phyloP scores from a whole-genome alignment of 1,284 basidiomycete species.

The Apiotrichum gracile region DNA sequence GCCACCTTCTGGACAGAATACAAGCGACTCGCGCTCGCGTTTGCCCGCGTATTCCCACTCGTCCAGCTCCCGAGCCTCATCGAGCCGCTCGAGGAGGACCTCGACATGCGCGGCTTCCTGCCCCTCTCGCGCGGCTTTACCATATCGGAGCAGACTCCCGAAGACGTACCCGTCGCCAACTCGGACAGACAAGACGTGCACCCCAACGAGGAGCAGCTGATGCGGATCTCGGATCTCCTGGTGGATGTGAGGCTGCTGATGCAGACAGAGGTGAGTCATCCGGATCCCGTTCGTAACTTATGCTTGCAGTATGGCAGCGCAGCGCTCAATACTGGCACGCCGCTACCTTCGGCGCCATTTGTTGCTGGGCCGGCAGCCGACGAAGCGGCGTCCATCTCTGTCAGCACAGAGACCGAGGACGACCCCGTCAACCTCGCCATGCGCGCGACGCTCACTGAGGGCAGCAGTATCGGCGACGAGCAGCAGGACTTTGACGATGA shows the following conservation, averaged over 20 bases:
- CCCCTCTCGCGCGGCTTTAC: conserved; percentile 61
- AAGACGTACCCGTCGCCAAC: background rate
- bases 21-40: conserved; percentile 59
- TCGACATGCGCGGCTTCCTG: conserved; percentile 80
- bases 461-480: conserved; percentile 49
- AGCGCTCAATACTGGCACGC: conserved; percentile 1
- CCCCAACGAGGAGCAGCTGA: conserved; percentile 90
- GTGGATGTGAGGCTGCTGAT: conserved; percentile 58
- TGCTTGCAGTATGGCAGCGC: conserved; percentile 3
- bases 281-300: conserved; percentile 13
- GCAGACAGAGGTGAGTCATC: conserved; percentile 29
- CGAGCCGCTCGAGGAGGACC: conserved; percentile 79
- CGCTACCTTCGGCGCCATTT: conserved; percentile 18
- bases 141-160: no score
- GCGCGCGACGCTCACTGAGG: conserved; percentile 54
- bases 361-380: conserved; percentile 22
- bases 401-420: conserved; percentile 66
- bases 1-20: conserved; percentile 67
- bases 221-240: conserved; percentile 83
- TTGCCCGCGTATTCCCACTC: conserved; percentile 66
- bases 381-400: conserved; percentile 59
- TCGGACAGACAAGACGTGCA: conserved; percentile 49
- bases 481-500: conserved; percentile 28
- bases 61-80: conserved; percentile 59
- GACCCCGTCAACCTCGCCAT: conserved; percentile 76